Conservation (phyloP, 345 rosid genomes). For the Anacardium occidentale region DNA sequence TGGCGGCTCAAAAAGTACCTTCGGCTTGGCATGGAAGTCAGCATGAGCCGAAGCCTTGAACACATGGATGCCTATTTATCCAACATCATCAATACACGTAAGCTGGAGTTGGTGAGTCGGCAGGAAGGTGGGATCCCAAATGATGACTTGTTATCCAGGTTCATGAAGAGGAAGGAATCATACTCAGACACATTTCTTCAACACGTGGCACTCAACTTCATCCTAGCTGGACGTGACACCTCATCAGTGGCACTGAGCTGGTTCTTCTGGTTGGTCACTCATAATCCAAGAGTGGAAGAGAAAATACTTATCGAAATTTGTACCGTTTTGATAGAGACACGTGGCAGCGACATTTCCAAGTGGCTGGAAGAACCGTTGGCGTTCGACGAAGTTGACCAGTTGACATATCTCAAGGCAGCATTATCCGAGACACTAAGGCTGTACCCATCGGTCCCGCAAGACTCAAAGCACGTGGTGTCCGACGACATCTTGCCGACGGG, state of each 20-base stretch:
- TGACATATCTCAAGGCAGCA: constrained; percentile 69
- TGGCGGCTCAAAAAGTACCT: constrained; percentile 69
- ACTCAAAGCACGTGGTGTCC: constrained; percentile 58
- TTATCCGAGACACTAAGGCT: constrained; percentile 68
- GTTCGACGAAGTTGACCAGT: constrained; percentile 62
- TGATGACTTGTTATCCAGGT: constrained; percentile 71
- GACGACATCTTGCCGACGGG: constrained; percentile 67
- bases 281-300: constrained; percentile 57
- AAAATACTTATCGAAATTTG: constrained; percentile 57
- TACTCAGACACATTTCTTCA: constrained; percentile 60
- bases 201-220: constrained; percentile 70
- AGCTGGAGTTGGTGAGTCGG: constrained; percentile 43
- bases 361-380: constrained; percentile 55
- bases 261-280: constrained; percentile 66
- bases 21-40: constrained; percentile 61
- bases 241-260: constrained; percentile 74
- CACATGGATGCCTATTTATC: constrained; percentile 56
- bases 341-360: constrained; percentile 37
- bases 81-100: constrained; percentile 60
- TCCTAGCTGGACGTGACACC: constrained; percentile 86
- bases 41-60: constrained; percentile 52
- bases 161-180: constrained; percentile 68
- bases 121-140: constrained; percentile 36
- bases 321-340: constrained; percentile 54
- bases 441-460: constrained; percentile 77